Conservation (phyloP, 331 rosid genomes). For the Erythrophleum ivorense region DNA sequence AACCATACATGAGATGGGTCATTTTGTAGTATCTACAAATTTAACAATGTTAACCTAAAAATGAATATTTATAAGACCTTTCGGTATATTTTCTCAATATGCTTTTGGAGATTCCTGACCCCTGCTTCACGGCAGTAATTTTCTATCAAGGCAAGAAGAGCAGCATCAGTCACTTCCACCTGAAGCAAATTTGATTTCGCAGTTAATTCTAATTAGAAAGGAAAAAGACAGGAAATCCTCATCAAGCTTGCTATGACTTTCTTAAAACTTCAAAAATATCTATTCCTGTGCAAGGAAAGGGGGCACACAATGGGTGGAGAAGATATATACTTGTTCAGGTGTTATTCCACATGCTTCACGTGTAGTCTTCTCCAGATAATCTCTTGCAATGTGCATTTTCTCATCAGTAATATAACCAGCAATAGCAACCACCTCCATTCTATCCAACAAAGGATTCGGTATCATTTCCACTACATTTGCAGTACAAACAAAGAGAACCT, state of each 20-base stretch:
- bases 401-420: conserved; percentile 96
- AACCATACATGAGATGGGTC: conserved; percentile 4
- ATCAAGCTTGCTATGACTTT: conserved; percentile 23
- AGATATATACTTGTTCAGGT: conserved; percentile 69
- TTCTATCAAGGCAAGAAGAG: conserved; percentile 88
- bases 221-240: neutral
- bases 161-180: conserved; percentile 94
- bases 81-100: conserved; percentile 93
- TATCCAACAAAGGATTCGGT: conserved; percentile 91
- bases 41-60: conserved; percentile 20
- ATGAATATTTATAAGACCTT: conserved; percentile 62
- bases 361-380: conserved; percentile 89
- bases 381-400: conserved; percentile 97
- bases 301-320: conserved; percentile 9
- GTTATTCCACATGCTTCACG: conserved; percentile 92
- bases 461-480: conserved; percentile 91
- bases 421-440: conserved; percentile 93
- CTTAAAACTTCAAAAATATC: conserved; percentile 13
- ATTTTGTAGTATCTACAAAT: conserved; percentile 12
- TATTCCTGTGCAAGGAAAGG: conserved; percentile 34
- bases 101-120: conserved; percentile 97
- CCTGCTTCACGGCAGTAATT: conserved; percentile 97
- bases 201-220: conserved; percentile 27
- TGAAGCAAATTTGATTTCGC: conserved; percentile 40
- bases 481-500: conserved; percentile 97